A percentile compares a stretch with the other conserved stretches of the same genome.
Conservation (phyloP, 2,329 filamentous ascomycete species). For the Rutstroemia sp. region DNA sequence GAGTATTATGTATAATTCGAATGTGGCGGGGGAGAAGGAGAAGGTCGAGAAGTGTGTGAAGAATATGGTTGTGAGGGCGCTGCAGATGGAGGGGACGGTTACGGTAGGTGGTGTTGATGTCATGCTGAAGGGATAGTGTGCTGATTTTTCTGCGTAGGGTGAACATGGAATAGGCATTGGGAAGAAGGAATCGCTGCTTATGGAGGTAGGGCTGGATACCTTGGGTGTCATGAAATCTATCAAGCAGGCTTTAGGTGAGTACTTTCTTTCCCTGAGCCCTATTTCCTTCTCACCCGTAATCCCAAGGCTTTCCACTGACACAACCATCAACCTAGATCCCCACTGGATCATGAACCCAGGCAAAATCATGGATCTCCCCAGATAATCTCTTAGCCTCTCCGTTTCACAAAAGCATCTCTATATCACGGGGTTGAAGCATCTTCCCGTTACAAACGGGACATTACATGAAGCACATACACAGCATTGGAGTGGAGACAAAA, state of each 20-base stretch:
- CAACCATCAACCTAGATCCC: constrained; percentile 48
- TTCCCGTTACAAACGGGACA: no score
- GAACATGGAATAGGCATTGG: constrained; percentile 83
- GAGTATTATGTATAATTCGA: constrained; percentile 79
- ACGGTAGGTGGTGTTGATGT: constrained; percentile 40
- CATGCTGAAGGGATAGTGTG: background rate
- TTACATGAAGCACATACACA: background rate
- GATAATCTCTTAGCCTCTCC: background rate
- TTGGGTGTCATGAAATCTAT: constrained; percentile 78
- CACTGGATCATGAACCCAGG: constrained; percentile 87
- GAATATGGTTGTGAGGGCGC: constrained; percentile 81
- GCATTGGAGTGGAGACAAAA: background rate
- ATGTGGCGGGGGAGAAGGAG: constrained; percentile 58
- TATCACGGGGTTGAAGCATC: background rate
- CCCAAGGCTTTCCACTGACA: background rate
- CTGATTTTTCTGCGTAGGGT: constrained; percentile 36
- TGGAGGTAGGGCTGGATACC: constrained; percentile 74
- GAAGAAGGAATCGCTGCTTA: constrained; percentile 72
- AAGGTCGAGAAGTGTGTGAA: constrained; percentile 77
- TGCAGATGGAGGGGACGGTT: constrained; percentile 92
- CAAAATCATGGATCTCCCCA: constrained; percentile 72
- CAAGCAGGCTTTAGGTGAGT: constrained; percentile 55
- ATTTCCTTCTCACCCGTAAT: background rate
- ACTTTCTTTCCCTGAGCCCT: background rate
- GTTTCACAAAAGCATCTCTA: no score